Percentiles rank a stretch among this genome's conserved stretches.
Conservation (phyloP, 2,329 filamentous ascomycete genomes). For the Exophiala calicioides region DNA sequence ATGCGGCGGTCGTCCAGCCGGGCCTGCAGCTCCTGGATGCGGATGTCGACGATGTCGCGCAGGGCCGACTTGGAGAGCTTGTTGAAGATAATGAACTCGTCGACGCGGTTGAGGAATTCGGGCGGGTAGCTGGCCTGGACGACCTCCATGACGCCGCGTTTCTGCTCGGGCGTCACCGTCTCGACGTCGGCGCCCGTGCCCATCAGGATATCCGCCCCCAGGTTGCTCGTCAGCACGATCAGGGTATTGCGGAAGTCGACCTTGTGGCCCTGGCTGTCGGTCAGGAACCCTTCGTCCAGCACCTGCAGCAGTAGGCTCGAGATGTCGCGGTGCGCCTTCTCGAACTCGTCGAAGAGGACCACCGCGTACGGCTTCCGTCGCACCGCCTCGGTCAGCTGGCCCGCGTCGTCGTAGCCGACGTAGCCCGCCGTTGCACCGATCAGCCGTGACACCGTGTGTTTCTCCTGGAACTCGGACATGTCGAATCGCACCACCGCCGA, state of each 20-base stretch:
- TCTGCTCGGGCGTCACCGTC: conserved; percentile 71
- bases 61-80: conserved; percentile 75
- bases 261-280: conserved; percentile 92
- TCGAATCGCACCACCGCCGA: conserved; percentile 90
- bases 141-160: conserved; percentile 82
- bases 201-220: conserved; percentile 89
- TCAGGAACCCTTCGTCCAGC: conserved; percentile 92
- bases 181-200: conserved; percentile 64
- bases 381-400: conserved; percentile 93
- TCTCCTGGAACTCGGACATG: conserved; percentile 97
- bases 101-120: conserved; percentile 94
- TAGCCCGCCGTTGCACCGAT: conserved; percentile 94
- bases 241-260: conserved; percentile 96
- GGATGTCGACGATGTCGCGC: conserved; percentile 90
- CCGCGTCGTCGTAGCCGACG: conserved; percentile 94
- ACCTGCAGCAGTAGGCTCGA: conserved; percentile 89
- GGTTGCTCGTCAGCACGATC: conserved; percentile 92
- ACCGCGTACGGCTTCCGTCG: conserved; percentile 94
- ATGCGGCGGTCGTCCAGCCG: conserved; percentile 86
- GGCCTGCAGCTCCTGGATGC: conserved; percentile 77
- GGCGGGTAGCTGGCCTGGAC: conserved; percentile 75
- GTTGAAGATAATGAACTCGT: conserved; percentile 96
- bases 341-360: conserved; percentile 93
- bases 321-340: conserved; percentile 95
- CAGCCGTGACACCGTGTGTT: conserved; percentile 88